Conservation (phyloP, 2,329 filamentous ascomycete genomes). For the Ophiocordyceps polyrhachis-furcata region DNA sequence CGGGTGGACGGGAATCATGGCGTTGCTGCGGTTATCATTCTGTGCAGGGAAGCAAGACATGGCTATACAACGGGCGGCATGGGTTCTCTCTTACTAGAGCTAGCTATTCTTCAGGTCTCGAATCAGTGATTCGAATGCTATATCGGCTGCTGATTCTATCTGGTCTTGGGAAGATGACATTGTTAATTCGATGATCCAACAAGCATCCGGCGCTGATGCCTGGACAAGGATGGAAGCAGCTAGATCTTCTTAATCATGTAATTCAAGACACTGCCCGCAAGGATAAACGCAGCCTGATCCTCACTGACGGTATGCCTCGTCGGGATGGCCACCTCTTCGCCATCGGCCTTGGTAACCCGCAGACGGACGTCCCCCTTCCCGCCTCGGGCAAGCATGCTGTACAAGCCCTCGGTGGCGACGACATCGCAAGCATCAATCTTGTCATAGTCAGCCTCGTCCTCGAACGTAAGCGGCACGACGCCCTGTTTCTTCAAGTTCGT, state of each 20-base stretch:
- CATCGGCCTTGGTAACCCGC: slow-evolving; percentile 40
- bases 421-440: slow-evolving; percentile 65
- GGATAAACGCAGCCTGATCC: slow-evolving; percentile 81
- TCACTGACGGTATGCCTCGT: slow-evolving; percentile 78
- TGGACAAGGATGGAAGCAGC: neutral
- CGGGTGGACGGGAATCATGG: too few species aligned
- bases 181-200: too few species aligned
- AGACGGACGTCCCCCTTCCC: slow-evolving; percentile 64
- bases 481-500: slow-evolving; percentile 97
- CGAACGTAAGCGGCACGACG: slow-evolving; percentile 84
- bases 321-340: slow-evolving; percentile 48
- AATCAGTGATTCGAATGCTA: too few species aligned
- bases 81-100: too few species aligned
- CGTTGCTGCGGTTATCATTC: too few species aligned
- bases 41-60: too few species aligned
- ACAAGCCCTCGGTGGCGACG: slow-evolving; percentile 65
- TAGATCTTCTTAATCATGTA: slow-evolving; percentile 47
- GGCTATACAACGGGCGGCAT: too few species aligned
- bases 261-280: slow-evolving; percentile 89
- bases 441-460: slow-evolving; percentile 74
- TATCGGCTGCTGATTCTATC: too few species aligned
- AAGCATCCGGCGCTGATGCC: too few species aligned
- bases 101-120: too few species aligned
- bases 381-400: slow-evolving; percentile 59
- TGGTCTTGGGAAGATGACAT: too few species aligned